A percentile compares a stretch with the other conserved stretches of the same genome.
These are phyloP conservation scores for Lagenaria siceraria DNA, from an alignment of 306 rosid genomes.

Conservation along the genomic window DNA sequence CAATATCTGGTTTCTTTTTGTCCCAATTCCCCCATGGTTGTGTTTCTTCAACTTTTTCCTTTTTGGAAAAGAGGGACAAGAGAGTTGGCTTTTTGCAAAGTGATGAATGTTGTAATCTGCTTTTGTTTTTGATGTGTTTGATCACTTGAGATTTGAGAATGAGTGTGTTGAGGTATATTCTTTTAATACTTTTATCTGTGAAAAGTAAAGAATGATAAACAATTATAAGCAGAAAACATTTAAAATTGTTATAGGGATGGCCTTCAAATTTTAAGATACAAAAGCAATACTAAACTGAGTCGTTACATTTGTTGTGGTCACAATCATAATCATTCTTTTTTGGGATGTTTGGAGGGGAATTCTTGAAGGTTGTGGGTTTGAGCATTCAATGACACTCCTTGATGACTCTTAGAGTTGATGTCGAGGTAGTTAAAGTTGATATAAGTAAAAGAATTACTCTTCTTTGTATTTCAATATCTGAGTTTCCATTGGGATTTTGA, in stretches of 20 bases:
- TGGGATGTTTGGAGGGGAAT: background rate
- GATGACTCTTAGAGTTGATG: background rate
- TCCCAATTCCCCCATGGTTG: background rate
- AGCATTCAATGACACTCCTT: background rate
- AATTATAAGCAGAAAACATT: background rate
- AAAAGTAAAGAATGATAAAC: background rate
- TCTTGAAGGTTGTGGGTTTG: background rate
- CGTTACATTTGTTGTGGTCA: background rate
- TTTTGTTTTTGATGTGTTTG: background rate
- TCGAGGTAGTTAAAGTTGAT: background rate
- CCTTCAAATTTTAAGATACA: background rate
- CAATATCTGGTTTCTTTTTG: background rate
- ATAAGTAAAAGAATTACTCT: background rate
- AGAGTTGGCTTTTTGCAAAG: background rate
- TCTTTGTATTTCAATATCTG: background rate
- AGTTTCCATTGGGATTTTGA: background rate
- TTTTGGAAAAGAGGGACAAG: constrained; percentile 3
- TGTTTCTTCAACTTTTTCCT: background rate
- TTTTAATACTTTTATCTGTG: background rate
- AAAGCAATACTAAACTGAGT: background rate
- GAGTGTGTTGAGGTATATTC: background rate
- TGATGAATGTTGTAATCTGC: background rate
- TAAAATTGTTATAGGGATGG: background rate
- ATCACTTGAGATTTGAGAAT: background rate
- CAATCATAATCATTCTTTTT: background rate